A percentile compares a stretch with the other conserved stretches of the same genome.
Evolutionary conservation across 495 filamentous ascomycete genomes (phyloP).

Genomic region (Podospora pseudopauciseta): DNA sequence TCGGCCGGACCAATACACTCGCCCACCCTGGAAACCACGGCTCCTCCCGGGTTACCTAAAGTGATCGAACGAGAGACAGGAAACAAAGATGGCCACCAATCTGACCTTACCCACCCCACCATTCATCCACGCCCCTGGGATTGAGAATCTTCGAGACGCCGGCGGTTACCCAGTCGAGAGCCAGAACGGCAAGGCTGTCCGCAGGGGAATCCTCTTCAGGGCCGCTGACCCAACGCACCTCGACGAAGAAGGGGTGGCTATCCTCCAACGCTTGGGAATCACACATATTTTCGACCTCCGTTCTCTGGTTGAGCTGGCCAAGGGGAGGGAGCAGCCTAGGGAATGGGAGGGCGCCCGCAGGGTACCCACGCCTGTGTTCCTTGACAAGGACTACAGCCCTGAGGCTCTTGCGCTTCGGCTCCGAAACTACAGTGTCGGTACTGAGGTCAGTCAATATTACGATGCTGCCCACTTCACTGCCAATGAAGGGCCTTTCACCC

Average conservation of each 20-base stretch:
- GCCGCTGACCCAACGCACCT: slow-evolving; percentile 55
- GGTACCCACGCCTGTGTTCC: slow-evolving; percentile 57
- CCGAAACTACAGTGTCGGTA: slow-evolving; percentile 42
- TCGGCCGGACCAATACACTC: background rate
- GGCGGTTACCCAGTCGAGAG: slow-evolving; percentile 49
- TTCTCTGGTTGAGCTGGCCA: slow-evolving; percentile 46
- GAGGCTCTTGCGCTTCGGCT: slow-evolving; percentile 49
- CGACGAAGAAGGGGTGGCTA: slow-evolving; percentile 47
- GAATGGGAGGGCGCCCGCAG: slow-evolving; percentile 50
- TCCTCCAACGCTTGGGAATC: slow-evolving; percentile 54
- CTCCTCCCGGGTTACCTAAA: background rate
- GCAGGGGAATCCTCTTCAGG: slow-evolving; percentile 52
- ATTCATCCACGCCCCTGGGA: slow-evolving; percentile 49
- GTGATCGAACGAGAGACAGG: background rate
- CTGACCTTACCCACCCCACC: slow-evolving; percentile 41
- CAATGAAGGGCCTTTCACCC: background rate
- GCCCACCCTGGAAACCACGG: background rate
- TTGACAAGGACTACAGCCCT: slow-evolving; percentile 53
- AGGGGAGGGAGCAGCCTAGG: slow-evolving; percentile 27
- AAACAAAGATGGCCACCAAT: background rate
- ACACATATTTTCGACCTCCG: slow-evolving; percentile 64
- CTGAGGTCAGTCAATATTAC: slow-evolving; percentile 36
- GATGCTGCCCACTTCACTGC: background rate
- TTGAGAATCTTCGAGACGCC: slow-evolving; percentile 59
- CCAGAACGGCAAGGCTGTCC: slow-evolving; percentile 36